Conservation (phyloP, 495 filamentous ascomycete species). For the Penicillium canescens region DNA sequence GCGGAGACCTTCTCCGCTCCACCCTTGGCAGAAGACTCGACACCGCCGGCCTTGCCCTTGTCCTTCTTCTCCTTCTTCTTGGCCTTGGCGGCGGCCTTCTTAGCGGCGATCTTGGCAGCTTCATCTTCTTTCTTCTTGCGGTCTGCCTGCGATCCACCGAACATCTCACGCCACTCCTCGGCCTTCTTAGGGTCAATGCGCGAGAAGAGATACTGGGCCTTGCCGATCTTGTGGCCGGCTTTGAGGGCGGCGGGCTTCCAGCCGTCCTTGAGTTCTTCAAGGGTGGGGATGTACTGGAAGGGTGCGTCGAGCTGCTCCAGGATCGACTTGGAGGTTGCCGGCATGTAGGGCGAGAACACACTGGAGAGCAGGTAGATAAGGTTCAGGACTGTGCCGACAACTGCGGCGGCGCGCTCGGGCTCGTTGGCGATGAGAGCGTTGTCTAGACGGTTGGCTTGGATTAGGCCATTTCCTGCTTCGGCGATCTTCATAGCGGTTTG, state of each 20-base stretch:
- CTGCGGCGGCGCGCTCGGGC: slow-evolving; percentile 70
- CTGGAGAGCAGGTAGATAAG: slow-evolving; percentile 77
- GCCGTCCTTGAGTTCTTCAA: slow-evolving; percentile 41
- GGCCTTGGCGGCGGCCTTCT: slow-evolving; percentile 57
- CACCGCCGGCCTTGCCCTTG: slow-evolving; percentile 32
- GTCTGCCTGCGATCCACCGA: slow-evolving; percentile 72
- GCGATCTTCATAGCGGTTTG: slow-evolving; percentile 70
- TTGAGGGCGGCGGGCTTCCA: slow-evolving; percentile 65
- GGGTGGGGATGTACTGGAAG: slow-evolving; percentile 62
- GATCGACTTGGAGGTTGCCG: slow-evolving; percentile 73
- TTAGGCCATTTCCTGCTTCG: slow-evolving; percentile 73
- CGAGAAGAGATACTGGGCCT: slow-evolving; percentile 80
- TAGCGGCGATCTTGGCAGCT: slow-evolving; percentile 54
- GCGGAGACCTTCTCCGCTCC: slow-evolving; percentile 28
- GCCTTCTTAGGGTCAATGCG: slow-evolving; percentile 80
- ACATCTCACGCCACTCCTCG: slow-evolving; percentile 76
- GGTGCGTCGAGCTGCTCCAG: slow-evolving; percentile 68
- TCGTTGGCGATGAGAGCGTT: slow-evolving; percentile 73
- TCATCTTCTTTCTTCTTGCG: slow-evolving; percentile 65
- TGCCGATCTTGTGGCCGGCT: slow-evolving; percentile 78
- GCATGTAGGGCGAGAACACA: slow-evolving; percentile 81
- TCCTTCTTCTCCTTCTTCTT: slow-evolving; percentile 62
- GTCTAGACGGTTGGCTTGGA: slow-evolving; percentile 81
- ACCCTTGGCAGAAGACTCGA: slow-evolving; percentile 39
- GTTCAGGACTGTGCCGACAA: slow-evolving; percentile 81